Evolutionary conservation across 345 rosid species (phyloP), one percentile per base, ranked within the genome.

Genomic region (Arabis alpina): DNA sequence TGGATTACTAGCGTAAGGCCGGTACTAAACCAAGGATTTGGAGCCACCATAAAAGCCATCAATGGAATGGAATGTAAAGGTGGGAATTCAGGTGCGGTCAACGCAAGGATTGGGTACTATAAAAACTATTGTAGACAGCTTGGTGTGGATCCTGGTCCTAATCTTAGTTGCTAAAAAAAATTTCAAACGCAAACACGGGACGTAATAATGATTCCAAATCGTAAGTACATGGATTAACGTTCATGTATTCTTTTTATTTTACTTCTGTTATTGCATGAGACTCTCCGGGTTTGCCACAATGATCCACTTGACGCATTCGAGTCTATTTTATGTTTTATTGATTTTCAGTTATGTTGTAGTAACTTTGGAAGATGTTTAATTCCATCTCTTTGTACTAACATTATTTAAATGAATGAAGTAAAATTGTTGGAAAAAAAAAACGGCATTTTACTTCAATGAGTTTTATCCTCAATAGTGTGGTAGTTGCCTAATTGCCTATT

Each of bases 1-100:
- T 86, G 91, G 91, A 82, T 78, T 83, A 78, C 67, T 3, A 80
- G 75, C 2, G 82, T 72, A 49, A 80, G 77, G 42, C 71, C 84
- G 3, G 48, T 72, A 1, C 4, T 62, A 36, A 54, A 30, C 70
- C 55, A 63, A 61, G 71, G 72, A 11, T 60, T 60, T 41, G 64
- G 64, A 40, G 64, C 64, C 32, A 60, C 64, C 12, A 60, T 60
- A 12, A 60, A 11, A 60, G 64, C 51, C 51, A 42, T 60, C 64
- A 43, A 27, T 43, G 51, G 40, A 8, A 48, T 63, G 24, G 68
- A 63, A 8, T 63, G 54, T 15, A 14, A 48, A 24, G 55, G 68
- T 28, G 42, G 54, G 37, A 48, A 45, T 30, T 34, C 55, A n/a
- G 44, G 24, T 16, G 41, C 54, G 0, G 68, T 63, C 30, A 19